phyloP scores from a whole-genome alignment of 345 rosid genomes.

The Bruguiera parviflora region DNA sequence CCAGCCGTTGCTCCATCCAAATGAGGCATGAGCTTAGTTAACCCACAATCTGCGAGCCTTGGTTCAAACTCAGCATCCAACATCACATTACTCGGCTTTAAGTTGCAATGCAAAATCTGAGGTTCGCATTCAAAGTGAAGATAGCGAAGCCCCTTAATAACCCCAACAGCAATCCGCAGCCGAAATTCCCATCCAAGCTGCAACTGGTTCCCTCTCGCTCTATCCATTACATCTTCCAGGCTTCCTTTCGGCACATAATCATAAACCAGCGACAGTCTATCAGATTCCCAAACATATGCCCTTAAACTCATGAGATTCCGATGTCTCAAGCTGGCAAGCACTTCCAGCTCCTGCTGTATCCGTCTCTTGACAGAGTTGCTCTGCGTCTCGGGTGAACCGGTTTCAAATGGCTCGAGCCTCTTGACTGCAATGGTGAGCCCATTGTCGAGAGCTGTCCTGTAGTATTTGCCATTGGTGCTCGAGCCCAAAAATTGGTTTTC shows the following conservation, averaged over 20 bases:
- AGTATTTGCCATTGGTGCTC: slow-evolving; percentile 71
- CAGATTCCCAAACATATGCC: slow-evolving; percentile 74
- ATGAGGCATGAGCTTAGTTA: slow-evolving; percentile 62
- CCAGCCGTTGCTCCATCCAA: slow-evolving; percentile 41
- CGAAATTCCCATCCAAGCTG: slow-evolving; percentile 81
- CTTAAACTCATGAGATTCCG: slow-evolving; percentile 84
- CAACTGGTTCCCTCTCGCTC: slow-evolving; percentile 57
- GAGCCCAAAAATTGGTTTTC: slow-evolving; percentile 73
- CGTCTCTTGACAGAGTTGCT: slow-evolving; percentile 63
- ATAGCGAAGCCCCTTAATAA: slow-evolving; percentile 82
- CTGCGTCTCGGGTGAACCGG: slow-evolving; percentile 44
- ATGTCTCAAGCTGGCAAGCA: slow-evolving; percentile 73
- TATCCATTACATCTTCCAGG: slow-evolving; percentile 75
- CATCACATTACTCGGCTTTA: slow-evolving; percentile 89
- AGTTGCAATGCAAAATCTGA: slow-evolving; percentile 69
- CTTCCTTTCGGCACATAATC: slow-evolving; percentile 79
- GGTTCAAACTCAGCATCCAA: slow-evolving; percentile 92
- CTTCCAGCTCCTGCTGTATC: slow-evolving; percentile 76
- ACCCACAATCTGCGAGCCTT: slow-evolving; percentile 71
- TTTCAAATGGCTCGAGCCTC: slow-evolving; percentile 60
- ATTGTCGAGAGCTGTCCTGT: slow-evolving; percentile 68
- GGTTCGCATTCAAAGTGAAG: slow-evolving; percentile 64
- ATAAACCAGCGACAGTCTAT: slow-evolving; percentile 70
- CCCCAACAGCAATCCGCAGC: slow-evolving; percentile 82
- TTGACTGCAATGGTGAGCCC: slow-evolving; percentile 71